These are phyloP conservation scores for Dictyostelium brefeldianum DNA, from an alignment of 78 protist species.

Conservation along the genomic window DNA sequence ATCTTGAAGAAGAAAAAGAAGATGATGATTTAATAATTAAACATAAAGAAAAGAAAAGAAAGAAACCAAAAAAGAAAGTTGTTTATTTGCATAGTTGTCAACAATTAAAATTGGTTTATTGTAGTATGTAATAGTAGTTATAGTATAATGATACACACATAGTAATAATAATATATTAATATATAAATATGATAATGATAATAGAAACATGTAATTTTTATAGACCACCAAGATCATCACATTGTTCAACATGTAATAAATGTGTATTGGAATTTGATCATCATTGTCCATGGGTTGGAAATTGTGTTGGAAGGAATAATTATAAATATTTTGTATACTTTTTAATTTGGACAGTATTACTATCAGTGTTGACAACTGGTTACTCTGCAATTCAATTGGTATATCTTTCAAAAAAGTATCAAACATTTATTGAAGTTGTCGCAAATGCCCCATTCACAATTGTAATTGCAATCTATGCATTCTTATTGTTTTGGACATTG, in stretches of 20 bases:
- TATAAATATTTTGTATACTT: conserved; percentile 63
- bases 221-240: conserved; percentile 74
- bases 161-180: too few relatives aligned
- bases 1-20: background rate
- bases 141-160: too few relatives aligned
- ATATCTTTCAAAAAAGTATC: background rate
- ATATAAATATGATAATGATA: background rate
- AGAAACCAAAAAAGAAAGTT: conserved; percentile 41
- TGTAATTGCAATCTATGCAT: conserved; percentile 32
- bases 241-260: conserved; percentile 57
- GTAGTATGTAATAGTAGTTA: conserved; percentile 39
- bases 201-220: conserved; percentile 59
- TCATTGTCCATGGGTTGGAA: conserved; percentile 76
- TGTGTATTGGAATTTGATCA: conserved; percentile 73
- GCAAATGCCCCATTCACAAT: conserved; percentile 35
- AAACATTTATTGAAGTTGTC: background rate
- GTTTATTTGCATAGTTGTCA: conserved; percentile 28
- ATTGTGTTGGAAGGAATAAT: conserved; percentile 65
- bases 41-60: conserved; percentile 3
- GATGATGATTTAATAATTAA: background rate
- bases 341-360: conserved; percentile 31
- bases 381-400: conserved; percentile 1
- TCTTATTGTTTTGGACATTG: conserved; percentile 64
- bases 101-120: background rate
- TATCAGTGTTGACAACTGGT: background rate